phyloP scores from a whole-genome alignment of 331 rosid genomes.

The Malus hybrid region DNA sequence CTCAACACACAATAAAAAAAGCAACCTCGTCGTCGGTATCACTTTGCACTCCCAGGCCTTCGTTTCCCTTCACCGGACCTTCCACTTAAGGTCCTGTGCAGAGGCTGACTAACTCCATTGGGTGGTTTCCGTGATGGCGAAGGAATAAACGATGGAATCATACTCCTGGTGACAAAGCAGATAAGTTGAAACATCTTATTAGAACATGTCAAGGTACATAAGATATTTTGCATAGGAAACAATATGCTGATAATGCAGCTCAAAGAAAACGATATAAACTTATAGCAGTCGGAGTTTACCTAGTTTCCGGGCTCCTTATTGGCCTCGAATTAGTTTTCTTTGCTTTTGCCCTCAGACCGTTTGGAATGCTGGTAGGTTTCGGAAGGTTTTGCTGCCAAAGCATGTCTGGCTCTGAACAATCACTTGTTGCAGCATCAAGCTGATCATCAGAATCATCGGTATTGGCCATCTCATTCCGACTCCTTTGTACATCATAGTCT shows the following conservation, averaged over 20 bases:
- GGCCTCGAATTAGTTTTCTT: constrained; percentile 40
- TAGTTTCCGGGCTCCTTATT: constrained; percentile 40
- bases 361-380: constrained; percentile 34
- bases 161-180: constrained; percentile 35
- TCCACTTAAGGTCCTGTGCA: constrained; percentile 24
- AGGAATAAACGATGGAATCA: constrained; percentile 77
- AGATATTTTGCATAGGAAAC: too few species aligned
- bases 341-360: constrained; percentile 31
- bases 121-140: constrained; percentile 49
- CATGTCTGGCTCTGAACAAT: constrained; percentile 76
- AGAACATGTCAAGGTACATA: background rate
- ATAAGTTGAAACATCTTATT: background rate
- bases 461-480: constrained; percentile 26
- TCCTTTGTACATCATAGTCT: constrained; percentile 16
- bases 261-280: background rate
- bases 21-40: constrained; percentile 7
- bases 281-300: constrained; percentile 32
- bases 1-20: constrained; percentile 3
- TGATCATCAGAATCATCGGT: constrained; percentile 57
- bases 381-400: constrained; percentile 47
- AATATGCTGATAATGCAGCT: background rate
- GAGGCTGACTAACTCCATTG: constrained; percentile 25
- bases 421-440: constrained; percentile 64
- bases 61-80: constrained; percentile 43
- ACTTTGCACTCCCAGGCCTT: constrained; percentile 44